Evolutionary conservation across 176 grass and related monocot genomes (phyloP), one percentile per base, ranked within the genome.

Genomic region (Triticum aestivum): DNA sequence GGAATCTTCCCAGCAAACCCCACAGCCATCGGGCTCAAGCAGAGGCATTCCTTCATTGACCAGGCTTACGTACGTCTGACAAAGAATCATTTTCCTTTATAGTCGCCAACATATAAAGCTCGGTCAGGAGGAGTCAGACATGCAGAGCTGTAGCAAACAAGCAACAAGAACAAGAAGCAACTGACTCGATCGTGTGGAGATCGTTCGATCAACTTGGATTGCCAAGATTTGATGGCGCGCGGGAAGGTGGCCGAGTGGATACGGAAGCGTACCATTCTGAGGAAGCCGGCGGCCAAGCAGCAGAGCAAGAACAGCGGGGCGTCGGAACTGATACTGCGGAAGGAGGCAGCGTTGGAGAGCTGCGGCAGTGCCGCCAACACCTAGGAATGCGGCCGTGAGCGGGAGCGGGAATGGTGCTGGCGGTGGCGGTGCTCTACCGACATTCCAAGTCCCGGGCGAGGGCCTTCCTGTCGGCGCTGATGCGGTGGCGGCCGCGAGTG

Each of bases 221-320:
- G 6, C 7, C 12, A 56, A 23, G 24, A 29, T 76, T 23, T 14
- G 68, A 84, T 89, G 87, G 54, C 32, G 13, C 52, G 23, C 10
- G 74, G 27, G 4, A 87, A 91, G 89, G 74, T 56, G 18, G 75
- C 68, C 7, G 85, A 91, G 10, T 91, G 85, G 89, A 84, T 91
- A 56, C 68, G 68, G 20, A 87, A 21, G 75, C 75, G 81, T 61
- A 68, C 83, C 67, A 41, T 69, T 81, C 67, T 76, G 61, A 83
- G 79, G 65, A 83, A 41, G 4, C 20, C 44, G 76, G 4, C 21
- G 14, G 34, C 79, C 9, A 20, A 12, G 26, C 32, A 9, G 49
- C 5, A 21, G 37, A 62, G 65, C 64, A 27, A 21, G 2, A 26
- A 9, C 6, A 12, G 56, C 1, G 45, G 0, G 54, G 35, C 85